phyloP scores from a whole-genome alignment of 2,329 filamentous ascomycete species.

The Exserohilum turcica region DNA sequence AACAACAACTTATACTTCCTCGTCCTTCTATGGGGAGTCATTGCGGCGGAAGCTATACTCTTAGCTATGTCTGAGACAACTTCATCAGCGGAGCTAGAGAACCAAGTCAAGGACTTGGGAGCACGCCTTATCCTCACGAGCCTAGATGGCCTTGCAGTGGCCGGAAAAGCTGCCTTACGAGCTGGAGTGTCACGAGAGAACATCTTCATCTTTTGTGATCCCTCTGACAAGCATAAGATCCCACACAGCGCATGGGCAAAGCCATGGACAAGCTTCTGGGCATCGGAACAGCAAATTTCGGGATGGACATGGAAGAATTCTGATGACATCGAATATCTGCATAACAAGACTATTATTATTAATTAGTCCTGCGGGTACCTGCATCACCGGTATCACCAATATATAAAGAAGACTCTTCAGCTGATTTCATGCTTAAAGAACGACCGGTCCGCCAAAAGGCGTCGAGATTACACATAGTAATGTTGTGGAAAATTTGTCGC shows the following conservation, averaged over 20 bases:
- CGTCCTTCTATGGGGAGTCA: neutral
- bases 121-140: no score
- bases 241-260: neutral
- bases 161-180: no score
- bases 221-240: neutral
- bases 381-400: no score
- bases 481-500: conserved; percentile 43
- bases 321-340: neutral
- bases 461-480: conserved; percentile 50
- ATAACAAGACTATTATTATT: neutral
- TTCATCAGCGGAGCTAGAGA: no score
- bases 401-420: no score
- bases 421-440: no score
- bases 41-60: no score
- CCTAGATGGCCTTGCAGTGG: no score
- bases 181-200: no score
- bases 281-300: neutral
- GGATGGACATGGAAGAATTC: neutral
- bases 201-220: neutral
- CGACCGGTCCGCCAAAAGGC: conserved; percentile 51
- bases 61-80: no score
- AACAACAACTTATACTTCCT: neutral
- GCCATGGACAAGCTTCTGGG: neutral
- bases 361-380: neutral
- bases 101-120: no score